Evolutionary conservation across 1,284 basidiomycete genomes (phyloP).

Genomic region (Marasmius tenuissimus): DNA sequence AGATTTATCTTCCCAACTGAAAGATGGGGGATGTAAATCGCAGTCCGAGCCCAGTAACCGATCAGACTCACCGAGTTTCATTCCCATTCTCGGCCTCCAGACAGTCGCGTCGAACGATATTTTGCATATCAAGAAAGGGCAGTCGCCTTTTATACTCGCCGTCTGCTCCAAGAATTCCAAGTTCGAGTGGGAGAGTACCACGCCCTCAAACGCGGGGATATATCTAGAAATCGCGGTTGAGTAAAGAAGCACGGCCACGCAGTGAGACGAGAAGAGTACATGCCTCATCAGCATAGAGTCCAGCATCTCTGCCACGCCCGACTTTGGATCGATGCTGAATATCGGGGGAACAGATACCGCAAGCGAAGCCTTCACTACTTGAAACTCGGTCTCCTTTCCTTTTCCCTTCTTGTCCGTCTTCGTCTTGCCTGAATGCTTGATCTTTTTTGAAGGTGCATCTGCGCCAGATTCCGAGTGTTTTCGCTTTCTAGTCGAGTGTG

Average conservation of each 20-base stretch:
- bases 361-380: constrained; percentile 64
- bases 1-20: constrained; percentile 88
- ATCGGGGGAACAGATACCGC: constrained; percentile 81
- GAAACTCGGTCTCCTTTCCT: constrained; percentile 59
- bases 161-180: constrained; percentile 68
- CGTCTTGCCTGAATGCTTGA: constrained; percentile 26
- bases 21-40: constrained; percentile 14
- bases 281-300: constrained; percentile 95
- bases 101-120: constrained; percentile 84
- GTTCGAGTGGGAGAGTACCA: constrained; percentile 86
- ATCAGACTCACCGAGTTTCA: constrained; percentile 72
- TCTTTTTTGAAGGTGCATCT: constrained; percentile 28
- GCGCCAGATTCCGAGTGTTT: constrained; percentile 38
- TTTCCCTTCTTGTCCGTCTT: constrained; percentile 44
- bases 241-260: background rate
- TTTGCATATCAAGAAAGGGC: constrained; percentile 80
- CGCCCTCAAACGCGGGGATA: constrained; percentile 83
- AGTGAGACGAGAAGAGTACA: background rate
- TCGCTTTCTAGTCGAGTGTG: constrained; percentile 45
- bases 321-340: constrained; percentile 69
- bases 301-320: constrained; percentile 84
- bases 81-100: constrained; percentile 88
- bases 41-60: constrained; percentile 6
- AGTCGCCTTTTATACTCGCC: constrained; percentile 80
- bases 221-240: constrained; percentile 59